These are phyloP conservation scores for Lasiodiplodia sp. DNA, from an alignment of 2,329 filamentous ascomycete genomes.

Conservation along the genomic window DNA sequence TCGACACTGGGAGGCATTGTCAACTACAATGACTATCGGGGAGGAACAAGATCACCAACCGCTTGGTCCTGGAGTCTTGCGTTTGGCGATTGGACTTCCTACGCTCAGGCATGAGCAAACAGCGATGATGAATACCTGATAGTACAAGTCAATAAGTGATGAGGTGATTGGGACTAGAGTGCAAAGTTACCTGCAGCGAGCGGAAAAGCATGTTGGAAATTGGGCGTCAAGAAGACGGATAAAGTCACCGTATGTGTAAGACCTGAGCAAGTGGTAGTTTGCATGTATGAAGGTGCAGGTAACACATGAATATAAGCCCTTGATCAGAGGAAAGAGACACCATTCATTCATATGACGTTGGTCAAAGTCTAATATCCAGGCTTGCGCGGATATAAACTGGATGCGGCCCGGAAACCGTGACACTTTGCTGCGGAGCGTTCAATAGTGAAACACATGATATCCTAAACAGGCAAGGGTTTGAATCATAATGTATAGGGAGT, in stretches of 20 bases:
- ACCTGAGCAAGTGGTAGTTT: neutral
- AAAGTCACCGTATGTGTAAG: neutral
- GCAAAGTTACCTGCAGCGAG: neutral
- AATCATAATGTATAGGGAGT: neutral
- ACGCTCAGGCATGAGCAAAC: neutral
- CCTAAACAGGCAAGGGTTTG: neutral
- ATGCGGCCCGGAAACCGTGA: neutral
- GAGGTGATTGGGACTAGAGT: neutral
- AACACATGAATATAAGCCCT: neutral
- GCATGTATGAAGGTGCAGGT: neutral
- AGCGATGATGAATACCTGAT: neutral
- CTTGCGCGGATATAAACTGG: neutral
- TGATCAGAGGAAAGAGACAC: neutral
- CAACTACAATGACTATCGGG: neutral
- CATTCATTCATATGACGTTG: neutral
- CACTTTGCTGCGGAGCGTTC: neutral
- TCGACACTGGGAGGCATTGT: neutral
- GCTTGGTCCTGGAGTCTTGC: conserved; percentile 7
- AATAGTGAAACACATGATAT: neutral
- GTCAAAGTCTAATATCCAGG: conserved; percentile 3
- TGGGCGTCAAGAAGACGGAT: neutral
- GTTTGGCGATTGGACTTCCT: neutral
- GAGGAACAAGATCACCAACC: neutral
- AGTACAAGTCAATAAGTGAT: neutral
- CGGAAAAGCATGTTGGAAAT: neutral